Evolutionary conservation across 1,284 basidiomycete species (phyloP).

Genomic region (Xerocomus amazonicus): DNA sequence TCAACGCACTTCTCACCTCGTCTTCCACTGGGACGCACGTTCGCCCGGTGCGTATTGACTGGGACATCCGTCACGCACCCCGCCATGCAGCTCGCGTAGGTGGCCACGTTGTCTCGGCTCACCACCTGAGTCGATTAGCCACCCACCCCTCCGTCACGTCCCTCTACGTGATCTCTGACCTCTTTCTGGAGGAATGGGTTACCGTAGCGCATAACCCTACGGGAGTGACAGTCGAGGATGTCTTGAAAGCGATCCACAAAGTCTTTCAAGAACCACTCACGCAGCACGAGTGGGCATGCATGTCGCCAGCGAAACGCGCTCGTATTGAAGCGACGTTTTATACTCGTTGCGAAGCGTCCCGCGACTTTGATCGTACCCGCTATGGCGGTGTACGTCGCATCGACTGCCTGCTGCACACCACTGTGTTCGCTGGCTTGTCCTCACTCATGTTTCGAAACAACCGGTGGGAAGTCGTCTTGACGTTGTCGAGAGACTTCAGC

Average conservation of each 20-base stretch:
- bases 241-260: constrained; percentile 43
- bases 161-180: constrained; percentile 43
- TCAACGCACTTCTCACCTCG: constrained; percentile 21
- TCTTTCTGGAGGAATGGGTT: constrained; percentile 43
- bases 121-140: constrained; percentile 39
- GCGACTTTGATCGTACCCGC: constrained; percentile 33
- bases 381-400: constrained; percentile 42
- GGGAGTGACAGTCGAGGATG: constrained; percentile 47
- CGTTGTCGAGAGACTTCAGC: constrained; percentile 34
- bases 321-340: constrained; percentile 42
- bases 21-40: constrained; percentile 13
- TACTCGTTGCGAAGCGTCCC: constrained; percentile 36
- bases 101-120: constrained; percentile 10
- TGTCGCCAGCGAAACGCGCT: constrained; percentile 40
- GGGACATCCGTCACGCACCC: constrained; percentile 48
- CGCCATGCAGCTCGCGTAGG: constrained; percentile 29
- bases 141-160: constrained; percentile 39
- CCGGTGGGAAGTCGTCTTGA: constrained; percentile 42
- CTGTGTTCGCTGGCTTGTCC: constrained; percentile 49
- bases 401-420: constrained; percentile 47
- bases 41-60: constrained; percentile 33
- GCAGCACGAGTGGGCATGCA: constrained; percentile 39
- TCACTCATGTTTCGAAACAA: constrained; percentile 33
- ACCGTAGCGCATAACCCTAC: constrained; percentile 31
- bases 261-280: constrained; percentile 37